Evolutionary conservation across 306 rosid genomes (phyloP), one percentile per base, ranked within the genome.

Genomic region (Acacia crassicarpa): DNA sequence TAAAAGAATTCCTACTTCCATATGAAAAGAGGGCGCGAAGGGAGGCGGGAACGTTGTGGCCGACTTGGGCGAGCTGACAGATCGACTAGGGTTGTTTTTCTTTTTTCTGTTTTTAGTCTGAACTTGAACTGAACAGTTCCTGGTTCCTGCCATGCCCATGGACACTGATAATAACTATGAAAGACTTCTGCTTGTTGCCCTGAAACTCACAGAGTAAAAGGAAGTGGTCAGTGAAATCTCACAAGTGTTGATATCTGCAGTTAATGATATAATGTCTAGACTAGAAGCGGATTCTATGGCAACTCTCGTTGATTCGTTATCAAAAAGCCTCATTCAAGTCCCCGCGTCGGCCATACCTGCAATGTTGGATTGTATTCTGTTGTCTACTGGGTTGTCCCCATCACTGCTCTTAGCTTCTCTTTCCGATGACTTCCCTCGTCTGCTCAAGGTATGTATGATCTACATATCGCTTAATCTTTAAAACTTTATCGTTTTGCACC

Each of bases 261-360:
- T 30, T 45, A 23, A 15, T 74, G 75, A 59, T 17, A 70, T 44
- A 74, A 86, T 91, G 92, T 63, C 92, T 7, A 10, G 75, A 72
- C 75, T 82, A 53, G 83, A 78, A 61, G 76, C 78, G 6, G 82
- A n/a, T 30, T 75, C 88, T 3, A 83, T 89, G 91, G 85, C 84
- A 59, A 81, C 91, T 66, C 87, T 90, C 15, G 87, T 84, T 30
- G 84, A 78, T 71, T 89, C 94, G 8, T 77, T 94, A 22, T 86
- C 87, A 0, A 71, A 82, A 54, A 91, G 97, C 90, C 89, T 92
- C 82, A 51, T 75, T 66, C 88, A 85, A 79, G 91, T 92, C 38
- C 97, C 93, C 75, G 88, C 86, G 38, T 87, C 87, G 7, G 93
- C 98, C 8, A 86, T 94, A 80, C 94, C 97, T 49, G 84, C 92